Conservation (phyloP, 2,329 filamentous ascomycete species). For the Ophiostoma ulmi region DNA sequence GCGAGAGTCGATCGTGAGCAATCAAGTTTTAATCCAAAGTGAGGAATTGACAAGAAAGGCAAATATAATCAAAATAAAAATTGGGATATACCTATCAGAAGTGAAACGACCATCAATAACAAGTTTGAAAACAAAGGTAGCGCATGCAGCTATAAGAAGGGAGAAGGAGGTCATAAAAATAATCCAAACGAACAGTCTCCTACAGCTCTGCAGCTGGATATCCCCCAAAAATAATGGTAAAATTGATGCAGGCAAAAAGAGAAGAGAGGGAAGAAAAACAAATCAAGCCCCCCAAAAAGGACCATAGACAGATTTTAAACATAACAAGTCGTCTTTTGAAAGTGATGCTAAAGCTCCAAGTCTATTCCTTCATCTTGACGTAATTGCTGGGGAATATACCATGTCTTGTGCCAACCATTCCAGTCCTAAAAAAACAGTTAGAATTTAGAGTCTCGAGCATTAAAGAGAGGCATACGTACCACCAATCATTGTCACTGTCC, state of each 20-base stretch:
- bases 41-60: neutral
- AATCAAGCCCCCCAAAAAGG: neutral
- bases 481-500: conserved; percentile 93
- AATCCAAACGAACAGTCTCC: conserved; percentile 1
- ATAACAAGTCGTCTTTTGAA: neutral
- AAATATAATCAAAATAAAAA: neutral
- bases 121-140: neutral
- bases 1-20: neutral
- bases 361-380: conserved; percentile 58
- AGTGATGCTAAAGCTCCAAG: too few species aligned
- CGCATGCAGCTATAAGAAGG: neutral
- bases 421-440: conserved; percentile 57
- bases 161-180: neutral
- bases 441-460: conserved; percentile 4
- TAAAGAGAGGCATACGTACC: conserved; percentile 48
- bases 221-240: neutral
- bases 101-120: conserved; percentile 1
- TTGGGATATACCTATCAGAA: conserved; percentile 9
- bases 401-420: conserved; percentile 74
- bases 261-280: neutral
- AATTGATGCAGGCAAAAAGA: neutral
- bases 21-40: neutral
- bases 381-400: conserved; percentile 91
- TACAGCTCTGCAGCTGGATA: conserved; percentile 5
- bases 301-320: neutral